Conservation (phyloP, 441 rosid species). For the Mallotus japonicus region DNA sequence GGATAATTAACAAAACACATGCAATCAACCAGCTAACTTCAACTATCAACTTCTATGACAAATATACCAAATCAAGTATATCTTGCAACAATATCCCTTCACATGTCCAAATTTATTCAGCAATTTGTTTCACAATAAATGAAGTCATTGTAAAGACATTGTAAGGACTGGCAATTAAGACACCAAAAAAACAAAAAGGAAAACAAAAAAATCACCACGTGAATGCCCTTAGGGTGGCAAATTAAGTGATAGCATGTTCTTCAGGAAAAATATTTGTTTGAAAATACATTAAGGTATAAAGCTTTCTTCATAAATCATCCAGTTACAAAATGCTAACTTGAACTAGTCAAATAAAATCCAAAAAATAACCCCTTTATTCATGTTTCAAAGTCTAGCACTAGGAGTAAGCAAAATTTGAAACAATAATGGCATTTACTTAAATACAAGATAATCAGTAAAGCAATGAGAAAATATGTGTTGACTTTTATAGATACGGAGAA, state of each 20-base stretch:
- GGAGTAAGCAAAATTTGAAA: not conserved
- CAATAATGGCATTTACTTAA: not conserved
- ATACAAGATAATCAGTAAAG: not conserved
- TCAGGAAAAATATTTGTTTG: not conserved
- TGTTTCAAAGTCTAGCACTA: not conserved
- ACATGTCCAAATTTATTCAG: too few relatives aligned
- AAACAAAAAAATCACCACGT: not conserved
- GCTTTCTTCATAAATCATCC: not conserved
- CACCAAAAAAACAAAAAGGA: not conserved
- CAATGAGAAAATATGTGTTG: not conserved
- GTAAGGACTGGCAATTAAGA: not conserved
- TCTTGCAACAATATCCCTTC: too few relatives aligned
- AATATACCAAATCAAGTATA: too few relatives aligned
- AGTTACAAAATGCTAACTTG: not conserved
- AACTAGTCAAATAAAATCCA: not conserved
- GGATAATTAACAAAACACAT: too few relatives aligned
- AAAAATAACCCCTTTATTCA: not conserved
- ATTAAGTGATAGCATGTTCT: not conserved
- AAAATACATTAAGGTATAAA: not conserved
- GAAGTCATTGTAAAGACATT: not conserved
- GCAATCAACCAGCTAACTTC: too few relatives aligned
- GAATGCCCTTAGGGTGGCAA: not conserved
- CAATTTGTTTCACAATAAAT: too few relatives aligned
- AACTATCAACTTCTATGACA: not conserved
- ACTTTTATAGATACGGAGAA: not conserved